A percentile compares a stretch with the other conserved stretches of the same genome.
Conservation (phyloP, 805 yeast genomes). For the Wickerhamiella australiensis region DNA sequence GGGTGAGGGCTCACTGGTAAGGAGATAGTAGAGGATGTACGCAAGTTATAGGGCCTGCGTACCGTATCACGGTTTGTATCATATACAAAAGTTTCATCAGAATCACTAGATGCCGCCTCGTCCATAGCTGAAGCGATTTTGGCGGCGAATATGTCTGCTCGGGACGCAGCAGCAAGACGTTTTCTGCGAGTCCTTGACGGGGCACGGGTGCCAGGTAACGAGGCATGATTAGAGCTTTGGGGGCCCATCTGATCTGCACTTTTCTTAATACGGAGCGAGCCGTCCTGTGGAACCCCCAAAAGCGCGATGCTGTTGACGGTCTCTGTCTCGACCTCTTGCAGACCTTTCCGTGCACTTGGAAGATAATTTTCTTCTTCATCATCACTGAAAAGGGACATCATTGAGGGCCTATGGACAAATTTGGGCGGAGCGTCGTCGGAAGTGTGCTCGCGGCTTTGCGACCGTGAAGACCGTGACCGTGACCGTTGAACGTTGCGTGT, state of each 20-base stretch:
- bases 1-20: slow-evolving; percentile 11
- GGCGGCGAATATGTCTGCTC: slow-evolving; percentile 92
- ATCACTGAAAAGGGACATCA: background rate
- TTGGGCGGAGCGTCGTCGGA: background rate
- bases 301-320: slow-evolving; percentile 41
- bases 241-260: slow-evolving; percentile 24
- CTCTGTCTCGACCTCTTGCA: slow-evolving; percentile 41
- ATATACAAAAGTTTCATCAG: slow-evolving; percentile 94
- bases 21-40: slow-evolving; percentile 17
- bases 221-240: background rate
- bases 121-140: slow-evolving; percentile 88
- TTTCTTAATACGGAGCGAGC: slow-evolving; percentile 21
- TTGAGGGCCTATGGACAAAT: slow-evolving; percentile 3
- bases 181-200: slow-evolving; percentile 32
- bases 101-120: slow-evolving; percentile 67
- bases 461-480: background rate
- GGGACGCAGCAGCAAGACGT: slow-evolving; percentile 38
- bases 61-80: slow-evolving; percentile 35
- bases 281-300: slow-evolving; percentile 25
- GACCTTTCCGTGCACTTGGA: slow-evolving; percentile 8
- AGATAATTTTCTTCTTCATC: slow-evolving; percentile 8
- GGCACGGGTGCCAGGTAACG: slow-evolving; percentile 7
- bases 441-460: slow-evolving; percentile 3
- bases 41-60: slow-evolving; percentile 19
- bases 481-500: background rate